phyloP scores from a whole-genome alignment of 371 early-diverging fungal genomes.

The Mortierella sp. region DNA sequence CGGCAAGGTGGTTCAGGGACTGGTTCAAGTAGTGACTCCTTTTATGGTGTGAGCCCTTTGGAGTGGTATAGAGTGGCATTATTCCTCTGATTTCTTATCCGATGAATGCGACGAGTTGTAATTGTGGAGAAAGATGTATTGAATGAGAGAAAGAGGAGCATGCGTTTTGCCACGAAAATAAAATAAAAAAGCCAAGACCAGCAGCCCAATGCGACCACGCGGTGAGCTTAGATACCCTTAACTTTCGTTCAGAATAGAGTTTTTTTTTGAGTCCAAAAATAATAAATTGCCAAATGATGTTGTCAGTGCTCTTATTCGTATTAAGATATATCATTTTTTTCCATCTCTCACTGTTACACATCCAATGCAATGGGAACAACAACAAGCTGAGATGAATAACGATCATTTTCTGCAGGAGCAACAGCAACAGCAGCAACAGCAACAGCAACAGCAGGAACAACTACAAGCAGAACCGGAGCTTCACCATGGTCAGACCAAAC shows the following conservation, averaged over 20 bases:
- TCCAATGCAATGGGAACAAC: slow-evolving; percentile 15
- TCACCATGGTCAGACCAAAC: not conserved
- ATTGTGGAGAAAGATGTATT: not conserved
- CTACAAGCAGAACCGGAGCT: not conserved
- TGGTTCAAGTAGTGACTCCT: slow-evolving; percentile 29
- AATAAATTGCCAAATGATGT: too few relatives aligned
- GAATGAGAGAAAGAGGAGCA: not conserved
- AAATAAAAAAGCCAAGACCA: not conserved
- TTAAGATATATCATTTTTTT: not conserved
- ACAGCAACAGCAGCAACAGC: not conserved
- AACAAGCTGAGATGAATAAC: slow-evolving; percentile 13
- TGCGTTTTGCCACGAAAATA: not conserved
- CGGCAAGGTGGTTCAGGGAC: slow-evolving; percentile 35
- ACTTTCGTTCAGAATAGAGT: not conserved
- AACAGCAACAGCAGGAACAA: slow-evolving; percentile 3
- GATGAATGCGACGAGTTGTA: not conserved
- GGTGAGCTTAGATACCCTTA: not conserved
- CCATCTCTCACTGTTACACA: not conserved
- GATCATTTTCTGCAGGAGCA: slow-evolving; percentile 17
- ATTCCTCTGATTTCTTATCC: not conserved
- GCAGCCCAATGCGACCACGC: not conserved
- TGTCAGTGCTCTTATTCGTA: not conserved
- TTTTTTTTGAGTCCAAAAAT: not conserved
- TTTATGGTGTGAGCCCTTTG: slow-evolving; percentile 18
- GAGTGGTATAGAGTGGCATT: slow-evolving; percentile 40